Evolutionary conservation across 306 rosid species (phyloP).

Genomic region (Pterocarpus santalinus): DNA sequence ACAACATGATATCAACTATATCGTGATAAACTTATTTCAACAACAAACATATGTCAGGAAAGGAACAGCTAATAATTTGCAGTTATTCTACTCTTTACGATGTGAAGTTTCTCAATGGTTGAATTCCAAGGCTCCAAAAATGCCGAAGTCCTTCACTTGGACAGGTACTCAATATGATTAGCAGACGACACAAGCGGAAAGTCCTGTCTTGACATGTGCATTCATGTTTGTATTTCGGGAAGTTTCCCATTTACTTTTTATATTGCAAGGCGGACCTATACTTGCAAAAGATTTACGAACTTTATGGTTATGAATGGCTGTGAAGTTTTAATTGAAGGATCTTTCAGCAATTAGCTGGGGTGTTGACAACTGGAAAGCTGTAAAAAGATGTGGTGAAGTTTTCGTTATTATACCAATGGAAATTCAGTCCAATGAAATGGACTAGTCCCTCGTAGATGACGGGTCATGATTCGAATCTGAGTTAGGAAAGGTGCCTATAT

Average conservation of each 20-base stretch:
- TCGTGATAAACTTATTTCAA: no score
- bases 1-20: no score
- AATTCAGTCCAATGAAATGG: no score
- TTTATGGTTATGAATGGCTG: background rate
- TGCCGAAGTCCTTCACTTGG: background rate
- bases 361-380: background rate
- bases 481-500: no score
- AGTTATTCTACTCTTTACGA: background rate
- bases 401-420: background rate
- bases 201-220: constrained; percentile 4
- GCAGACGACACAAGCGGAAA: background rate
- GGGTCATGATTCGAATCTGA: no score
- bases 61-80: background rate
- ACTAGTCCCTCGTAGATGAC: no score
- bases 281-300: background rate
- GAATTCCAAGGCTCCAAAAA: background rate
- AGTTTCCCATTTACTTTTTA: constrained; percentile 3
- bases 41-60: background rate
- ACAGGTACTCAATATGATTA: constrained; percentile 8
- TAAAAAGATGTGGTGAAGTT: background rate
- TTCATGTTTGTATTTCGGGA: background rate
- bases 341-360: background rate
- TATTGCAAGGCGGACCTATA: constrained; percentile 5
- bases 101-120: background rate
- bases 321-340: background rate